Conservation (phyloP, 768 basidiomycete species). For the Psilocybe tampanensis region DNA sequence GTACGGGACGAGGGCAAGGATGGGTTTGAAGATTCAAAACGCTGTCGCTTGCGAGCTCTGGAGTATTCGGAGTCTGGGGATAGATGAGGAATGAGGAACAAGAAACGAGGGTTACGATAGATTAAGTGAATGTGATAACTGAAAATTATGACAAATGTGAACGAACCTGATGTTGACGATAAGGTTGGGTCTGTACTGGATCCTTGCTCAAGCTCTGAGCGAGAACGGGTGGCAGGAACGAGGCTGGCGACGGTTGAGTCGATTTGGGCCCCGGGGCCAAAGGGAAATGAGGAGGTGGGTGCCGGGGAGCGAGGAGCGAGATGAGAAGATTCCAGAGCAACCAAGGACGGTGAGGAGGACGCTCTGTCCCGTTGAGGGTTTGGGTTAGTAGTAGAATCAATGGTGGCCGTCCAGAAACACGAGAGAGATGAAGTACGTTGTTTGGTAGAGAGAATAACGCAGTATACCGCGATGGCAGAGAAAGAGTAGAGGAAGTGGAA, state of each 20-base stretch:
- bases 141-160: conserved; percentile 4
- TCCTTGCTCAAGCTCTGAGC: conserved; percentile 63
- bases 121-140: conserved; percentile 9
- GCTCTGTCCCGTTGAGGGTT: conserved; percentile 57
- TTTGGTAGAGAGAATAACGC: conserved; percentile 4
- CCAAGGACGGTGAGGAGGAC: conserved; percentile 42
- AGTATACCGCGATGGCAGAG: conserved; percentile 12
- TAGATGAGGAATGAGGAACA: conserved; percentile 11
- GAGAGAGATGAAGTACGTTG: conserved; percentile 9
- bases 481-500: conserved; percentile 10
- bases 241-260: conserved; percentile 41
- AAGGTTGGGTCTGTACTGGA: conserved; percentile 33
- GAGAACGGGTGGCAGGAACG: conserved; percentile 66
- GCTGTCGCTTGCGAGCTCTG: conserved; percentile 73
- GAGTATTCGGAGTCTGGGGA: conserved; percentile 51
- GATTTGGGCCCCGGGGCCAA: conserved; percentile 22
- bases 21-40: conserved; percentile 47
- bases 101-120: conserved; percentile 6
- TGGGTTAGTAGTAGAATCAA: conserved; percentile 68
- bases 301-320: conserved; percentile 19
- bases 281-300: conserved; percentile 26
- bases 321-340: conserved; percentile 51
- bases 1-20: conserved; percentile 29
- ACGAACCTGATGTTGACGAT: conserved; percentile 37
- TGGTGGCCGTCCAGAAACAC: conserved; percentile 41